A percentile compares a stretch with the other conserved stretches of the same genome.
These are phyloP conservation scores for Hanseniaspora opuntiae DNA, from an alignment of 805 yeast genomes.

Conservation along the genomic window DNA sequence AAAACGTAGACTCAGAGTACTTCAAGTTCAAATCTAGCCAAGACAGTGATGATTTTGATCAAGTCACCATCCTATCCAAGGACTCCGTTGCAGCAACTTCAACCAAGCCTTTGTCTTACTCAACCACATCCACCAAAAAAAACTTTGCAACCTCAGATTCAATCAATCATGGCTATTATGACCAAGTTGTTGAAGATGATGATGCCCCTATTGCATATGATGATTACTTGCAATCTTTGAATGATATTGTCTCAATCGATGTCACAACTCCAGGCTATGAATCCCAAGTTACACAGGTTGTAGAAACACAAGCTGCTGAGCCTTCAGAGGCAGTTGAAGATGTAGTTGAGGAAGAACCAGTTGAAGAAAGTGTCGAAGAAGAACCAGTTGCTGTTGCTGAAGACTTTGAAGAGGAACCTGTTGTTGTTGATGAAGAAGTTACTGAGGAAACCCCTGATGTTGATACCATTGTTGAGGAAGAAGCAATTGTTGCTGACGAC, in stretches of 20 bases:
- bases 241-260: constrained; percentile 4
- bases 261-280: constrained; percentile 8
- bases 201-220: constrained; percentile 1
- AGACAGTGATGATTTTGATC: background rate
- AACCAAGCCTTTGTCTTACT: background rate
- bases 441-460: background rate
- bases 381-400: background rate
- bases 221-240: constrained; percentile 3
- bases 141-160: background rate
- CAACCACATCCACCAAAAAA: background rate
- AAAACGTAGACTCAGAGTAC: background rate
- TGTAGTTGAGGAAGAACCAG: background rate
- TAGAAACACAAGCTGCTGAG: background rate
- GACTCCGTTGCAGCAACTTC: background rate
- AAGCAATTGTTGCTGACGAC: background rate
- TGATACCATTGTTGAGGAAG: background rate
- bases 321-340: background rate
- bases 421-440: background rate
- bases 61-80: constrained; percentile 3
- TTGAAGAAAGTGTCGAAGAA: background rate
- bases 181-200: background rate
- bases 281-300: background rate
- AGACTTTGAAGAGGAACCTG: background rate
- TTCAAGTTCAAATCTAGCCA: constrained; percentile 4
- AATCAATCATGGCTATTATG: background rate